Conservation (phyloP, 306 rosid genomes). For the Prinsepia uniflora region DNA sequence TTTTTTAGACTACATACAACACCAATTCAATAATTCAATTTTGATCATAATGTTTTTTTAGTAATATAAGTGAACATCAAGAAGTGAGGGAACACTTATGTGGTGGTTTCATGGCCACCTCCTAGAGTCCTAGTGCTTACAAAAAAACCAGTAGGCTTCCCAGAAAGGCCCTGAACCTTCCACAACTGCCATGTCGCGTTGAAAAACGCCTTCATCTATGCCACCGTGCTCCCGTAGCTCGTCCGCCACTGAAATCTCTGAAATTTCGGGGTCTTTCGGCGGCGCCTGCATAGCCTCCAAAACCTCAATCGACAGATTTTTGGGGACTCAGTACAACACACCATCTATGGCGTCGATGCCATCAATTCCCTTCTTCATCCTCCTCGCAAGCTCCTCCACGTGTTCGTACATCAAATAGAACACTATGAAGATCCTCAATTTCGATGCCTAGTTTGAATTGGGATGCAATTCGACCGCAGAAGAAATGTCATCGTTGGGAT, state of each 20-base stretch:
- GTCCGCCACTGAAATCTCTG: slow-evolving; percentile 64
- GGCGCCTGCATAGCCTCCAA: slow-evolving; percentile 71
- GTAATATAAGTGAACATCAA: neutral
- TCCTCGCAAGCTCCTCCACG: slow-evolving; percentile 70
- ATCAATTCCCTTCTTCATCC: slow-evolving; percentile 85
- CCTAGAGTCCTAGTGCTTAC: slow-evolving; percentile 97
- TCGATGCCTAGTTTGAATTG: slow-evolving; percentile 17
- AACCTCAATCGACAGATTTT: slow-evolving; percentile 64
- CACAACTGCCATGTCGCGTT: slow-evolving; percentile 82
- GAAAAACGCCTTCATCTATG: slow-evolving; percentile 94
- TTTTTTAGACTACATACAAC: neutral
- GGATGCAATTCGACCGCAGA: slow-evolving; percentile 5
- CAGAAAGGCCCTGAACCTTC: slow-evolving; percentile 87
- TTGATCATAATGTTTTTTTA: neutral
- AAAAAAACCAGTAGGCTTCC: slow-evolving; percentile 90
- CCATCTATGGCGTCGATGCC: slow-evolving; percentile 74
- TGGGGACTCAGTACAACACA: slow-evolving; percentile 70
- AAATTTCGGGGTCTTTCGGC: slow-evolving; percentile 53
- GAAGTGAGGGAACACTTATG: slow-evolving; percentile 40
- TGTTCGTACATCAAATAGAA: slow-evolving; percentile 96
- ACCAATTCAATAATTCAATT: neutral
- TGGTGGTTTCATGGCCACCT: slow-evolving; percentile 98
- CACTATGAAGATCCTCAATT: slow-evolving; percentile 65
- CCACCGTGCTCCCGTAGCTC: slow-evolving; percentile 90
- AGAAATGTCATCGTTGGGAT: slow-evolving; percentile 5